Base-by-base conservation (phyloP, 352 stramenopile species). In the Pythium brassicae region DNA sequence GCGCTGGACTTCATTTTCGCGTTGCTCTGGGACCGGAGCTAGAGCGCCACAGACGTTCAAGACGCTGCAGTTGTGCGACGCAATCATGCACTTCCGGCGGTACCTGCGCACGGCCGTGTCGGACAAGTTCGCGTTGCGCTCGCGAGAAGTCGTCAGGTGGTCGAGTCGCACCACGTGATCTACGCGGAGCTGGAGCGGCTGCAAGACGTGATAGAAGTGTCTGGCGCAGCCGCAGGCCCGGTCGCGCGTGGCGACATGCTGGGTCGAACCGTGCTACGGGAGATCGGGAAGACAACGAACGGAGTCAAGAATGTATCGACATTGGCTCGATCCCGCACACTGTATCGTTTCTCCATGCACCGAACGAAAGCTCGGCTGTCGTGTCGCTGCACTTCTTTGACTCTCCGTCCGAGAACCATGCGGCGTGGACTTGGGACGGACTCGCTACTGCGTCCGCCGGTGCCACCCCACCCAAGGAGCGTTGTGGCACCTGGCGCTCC, bases 181-280 rank as follows among this genome's bases (percentile, higher is more conserved):
- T 57, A 48, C 35, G 27, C 37, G 19, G 37, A 57, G 42, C 23
- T 57, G 22, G 39, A 57, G 34, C 51, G 42, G 0, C 20, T 49
- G 25, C 23, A 50, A 19, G 37, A 39, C 51, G 12, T 47, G 11
- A 15, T 57, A 8, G 12, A 32, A 22, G 37, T 57, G 17, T 20
- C 51, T 8, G 20, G 19, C n/a, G n/a, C n/a, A n/a, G n/a, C n/a
- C 5, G 20, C 9, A 1, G 51, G 50, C 15, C 37, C 39, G 51
- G 46, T 55, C 50, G 37, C 22, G 20, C 20, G 15, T 55, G 50
- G 50, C 20, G 20, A 3, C 50, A 29, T 8, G 32, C 26, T 42
- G 6, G 20, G 14, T 19, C 42, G 6, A 15, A 19, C 26, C 42
- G 4, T 14, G n/a, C n/a, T n/a, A n/a, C n/a, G n/a, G n/a, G n/a